phyloP scores from a whole-genome alignment of 306 rosid species.

The Casuarina cunninghamiana region DNA sequence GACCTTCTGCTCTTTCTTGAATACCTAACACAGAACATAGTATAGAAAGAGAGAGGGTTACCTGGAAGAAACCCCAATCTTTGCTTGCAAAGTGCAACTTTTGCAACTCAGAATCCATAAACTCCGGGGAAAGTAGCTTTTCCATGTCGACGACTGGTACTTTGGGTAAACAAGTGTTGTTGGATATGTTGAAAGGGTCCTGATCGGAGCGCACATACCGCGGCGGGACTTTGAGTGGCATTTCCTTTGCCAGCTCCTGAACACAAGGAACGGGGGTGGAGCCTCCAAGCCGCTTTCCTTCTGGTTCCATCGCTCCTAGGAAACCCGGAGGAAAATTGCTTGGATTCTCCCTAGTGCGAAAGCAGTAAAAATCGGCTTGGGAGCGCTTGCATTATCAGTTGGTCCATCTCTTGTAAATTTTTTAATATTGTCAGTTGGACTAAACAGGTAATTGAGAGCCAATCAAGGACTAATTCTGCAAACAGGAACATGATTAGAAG shows the following conservation, averaged over 20 bases:
- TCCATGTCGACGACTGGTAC: conserved; percentile 41
- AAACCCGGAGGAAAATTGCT: too few species aligned
- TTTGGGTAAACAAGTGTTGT: conserved; percentile 18
- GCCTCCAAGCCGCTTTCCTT: background rate
- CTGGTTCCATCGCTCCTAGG: background rate
- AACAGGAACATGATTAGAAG: too few species aligned
- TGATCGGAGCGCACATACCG: conserved; percentile 24
- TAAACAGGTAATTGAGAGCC: too few species aligned
- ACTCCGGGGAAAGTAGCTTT: conserved; percentile 33
- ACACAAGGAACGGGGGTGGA: conserved; percentile 31
- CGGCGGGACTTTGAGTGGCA: conserved; percentile 21
- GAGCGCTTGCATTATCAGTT: too few species aligned
- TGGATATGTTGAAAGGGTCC: conserved; percentile 28
- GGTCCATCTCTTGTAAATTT: too few species aligned
- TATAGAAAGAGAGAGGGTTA: background rate
- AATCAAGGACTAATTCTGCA: too few species aligned
- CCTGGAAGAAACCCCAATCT: conserved; percentile 62
- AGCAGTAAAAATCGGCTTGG: too few species aligned
- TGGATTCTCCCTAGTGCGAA: background rate
- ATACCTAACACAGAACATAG: too few species aligned
- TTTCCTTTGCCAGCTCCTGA: conserved; percentile 28
- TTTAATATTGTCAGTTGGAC: too few species aligned
- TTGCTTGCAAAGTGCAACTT: conserved; percentile 47
- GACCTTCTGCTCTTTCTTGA: too few species aligned
- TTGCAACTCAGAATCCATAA: conserved; percentile 26